Percentiles rank a stretch among this genome's conserved stretches.
phyloP scores from a whole-genome alignment of 1,284 basidiomycete species.

The Papiliotrema flavescens region DNA sequence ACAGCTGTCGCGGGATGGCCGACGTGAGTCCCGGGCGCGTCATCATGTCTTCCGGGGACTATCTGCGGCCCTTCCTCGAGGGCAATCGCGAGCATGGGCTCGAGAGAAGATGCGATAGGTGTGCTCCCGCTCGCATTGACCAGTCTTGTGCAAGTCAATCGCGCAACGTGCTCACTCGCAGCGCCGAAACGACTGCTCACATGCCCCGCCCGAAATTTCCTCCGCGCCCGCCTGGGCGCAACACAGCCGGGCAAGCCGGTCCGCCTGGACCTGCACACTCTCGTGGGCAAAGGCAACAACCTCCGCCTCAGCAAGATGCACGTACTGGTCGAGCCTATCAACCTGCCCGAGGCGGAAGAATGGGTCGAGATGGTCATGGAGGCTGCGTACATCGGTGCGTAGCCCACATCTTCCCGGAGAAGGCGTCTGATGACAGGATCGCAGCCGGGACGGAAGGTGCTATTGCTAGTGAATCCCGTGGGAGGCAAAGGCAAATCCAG shows the following conservation, averaged over 20 bases:
- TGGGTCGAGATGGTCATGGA: conserved; percentile 62
- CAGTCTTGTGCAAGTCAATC: neutral
- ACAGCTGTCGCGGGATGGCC: conserved; percentile 42
- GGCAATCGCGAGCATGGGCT: too few species aligned
- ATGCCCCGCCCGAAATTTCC: conserved; percentile 28
- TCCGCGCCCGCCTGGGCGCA: conserved; percentile 24
- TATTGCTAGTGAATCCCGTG: conserved; percentile 81
- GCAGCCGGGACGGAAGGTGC: conserved; percentile 56
- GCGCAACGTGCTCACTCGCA: conserved; percentile 5
- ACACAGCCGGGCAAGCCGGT: conserved; percentile 12
- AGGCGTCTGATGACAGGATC: conserved; percentile 48
- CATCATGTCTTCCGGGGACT: neutral
- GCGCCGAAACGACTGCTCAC: conserved; percentile 42
- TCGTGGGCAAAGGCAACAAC: conserved; percentile 23
- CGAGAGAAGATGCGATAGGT: too few species aligned
- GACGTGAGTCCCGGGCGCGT: conserved; percentile 28
- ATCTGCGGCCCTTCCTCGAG: too few species aligned
- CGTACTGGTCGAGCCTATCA: conserved; percentile 38
- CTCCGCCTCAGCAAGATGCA: conserved; percentile 40
- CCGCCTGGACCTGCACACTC: conserved; percentile 34
- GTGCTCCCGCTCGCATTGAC: too few species aligned
- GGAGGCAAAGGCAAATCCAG: conserved; percentile 78
- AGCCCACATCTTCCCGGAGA: neutral
- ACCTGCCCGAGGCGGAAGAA: conserved; percentile 47
- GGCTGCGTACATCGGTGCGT: conserved; percentile 61